Base-by-base conservation (phyloP, 1,284 basidiomycete genomes). In the Naganishia sp. region DNA sequence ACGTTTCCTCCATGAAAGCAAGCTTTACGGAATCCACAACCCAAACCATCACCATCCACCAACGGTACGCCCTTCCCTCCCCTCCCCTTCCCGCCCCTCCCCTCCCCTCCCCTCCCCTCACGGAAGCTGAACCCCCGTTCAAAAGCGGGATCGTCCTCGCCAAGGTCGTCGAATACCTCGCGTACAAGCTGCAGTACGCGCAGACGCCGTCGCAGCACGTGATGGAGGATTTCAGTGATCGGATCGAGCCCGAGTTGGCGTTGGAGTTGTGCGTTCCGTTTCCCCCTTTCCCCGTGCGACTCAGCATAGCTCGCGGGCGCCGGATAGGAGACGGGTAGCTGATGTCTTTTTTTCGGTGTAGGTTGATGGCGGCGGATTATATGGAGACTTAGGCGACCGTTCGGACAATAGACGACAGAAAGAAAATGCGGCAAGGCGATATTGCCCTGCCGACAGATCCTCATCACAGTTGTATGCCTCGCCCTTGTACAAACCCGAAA, bases 131-230 rank as follows among this genome's bases (percentile, higher is more conserved):
- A 11, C 3, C 17, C 7, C 11, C 43, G 11, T 35, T 3, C 6
- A 6, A 9, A 21, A 75, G 73, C 47, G 82, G 81, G 10, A 81
- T 83, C 56, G 80, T 85, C 32, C 75, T 85, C 21, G 81, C 83
- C 69, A 85, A 84, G 71, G 82, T 85, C 7, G 79, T 83, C 68
- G 84, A 85, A 70, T 85, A 85, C 70, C 79, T 85, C 3, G 76
- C 82, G 41, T 85, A 82, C 77, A 83, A 84, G 71, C 76, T 81
- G 6, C 78, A 81, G 67, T 84, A 82, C 69, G 71, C 72, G 25
- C 75, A 81, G 35, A 76, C 79, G 25, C 75, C 75, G 45, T 69
- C 75, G 11, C 77, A 78, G 35, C 79, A 81, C 45, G 81, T 82
- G 58, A 76, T 80, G 31, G 84, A 84, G 52, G 83, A 85, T 68